phyloP scores from a whole-genome alignment of 2,329 filamentous ascomycete genomes.

The Emydomyces testavorans region DNA sequence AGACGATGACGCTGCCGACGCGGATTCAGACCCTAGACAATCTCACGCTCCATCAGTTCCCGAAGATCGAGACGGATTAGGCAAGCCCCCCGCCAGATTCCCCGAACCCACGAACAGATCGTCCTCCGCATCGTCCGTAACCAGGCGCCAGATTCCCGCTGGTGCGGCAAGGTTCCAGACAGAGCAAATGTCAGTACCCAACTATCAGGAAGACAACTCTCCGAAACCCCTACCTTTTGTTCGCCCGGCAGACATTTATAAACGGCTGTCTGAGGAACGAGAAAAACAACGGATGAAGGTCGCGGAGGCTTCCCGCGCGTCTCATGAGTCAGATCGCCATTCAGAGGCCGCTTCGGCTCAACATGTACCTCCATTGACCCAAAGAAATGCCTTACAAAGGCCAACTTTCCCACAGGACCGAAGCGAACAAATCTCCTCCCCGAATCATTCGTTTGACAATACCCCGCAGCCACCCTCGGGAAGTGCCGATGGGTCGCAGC shows the following conservation, averaged over 20 bases:
- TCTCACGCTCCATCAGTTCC: background rate
- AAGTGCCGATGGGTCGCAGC: background rate
- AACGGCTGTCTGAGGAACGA: constrained; percentile 55
- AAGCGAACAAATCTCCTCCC: background rate
- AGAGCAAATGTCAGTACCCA: constrained; percentile 17
- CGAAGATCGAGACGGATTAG: background rate
- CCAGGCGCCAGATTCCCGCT: background rate
- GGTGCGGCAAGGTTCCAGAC: constrained; percentile 17
- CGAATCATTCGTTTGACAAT: background rate
- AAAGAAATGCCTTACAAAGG: no score
- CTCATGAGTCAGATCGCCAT: background rate
- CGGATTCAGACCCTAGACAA: constrained; percentile 26
- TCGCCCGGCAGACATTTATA: constrained; percentile 67
- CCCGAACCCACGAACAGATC: background rate
- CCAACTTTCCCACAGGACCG: no score
- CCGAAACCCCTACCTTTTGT: constrained; percentile 52
- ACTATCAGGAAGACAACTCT: constrained; percentile 19
- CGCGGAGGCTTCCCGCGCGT: constrained; percentile 1
- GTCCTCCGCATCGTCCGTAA: background rate
- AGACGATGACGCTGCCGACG: constrained; percentile 52
- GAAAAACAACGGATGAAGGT: constrained; percentile 28
- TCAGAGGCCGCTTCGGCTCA: background rate
- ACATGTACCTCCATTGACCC: background rate
- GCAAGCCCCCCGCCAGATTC: background rate
- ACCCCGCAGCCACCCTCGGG: background rate